These are phyloP conservation scores for Cicer pinnatifidum DNA, from an alignment of 306 rosid species.

Conservation along the genomic window DNA sequence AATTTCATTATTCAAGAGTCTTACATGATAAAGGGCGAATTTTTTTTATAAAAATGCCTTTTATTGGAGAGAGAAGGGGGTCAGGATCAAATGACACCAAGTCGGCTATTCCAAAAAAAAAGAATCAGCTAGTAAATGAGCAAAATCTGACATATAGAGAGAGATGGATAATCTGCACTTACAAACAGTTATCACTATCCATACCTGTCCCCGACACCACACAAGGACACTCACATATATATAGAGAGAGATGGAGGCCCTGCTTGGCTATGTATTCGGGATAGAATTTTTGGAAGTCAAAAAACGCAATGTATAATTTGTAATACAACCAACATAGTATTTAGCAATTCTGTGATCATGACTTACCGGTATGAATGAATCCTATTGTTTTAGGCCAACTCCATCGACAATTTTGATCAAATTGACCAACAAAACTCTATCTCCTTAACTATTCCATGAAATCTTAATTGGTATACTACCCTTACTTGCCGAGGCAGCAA, in stretches of 20 bases:
- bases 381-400: slow-evolving; percentile 2
- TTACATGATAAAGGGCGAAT: too few relatives aligned
- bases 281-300: slow-evolving; percentile 27
- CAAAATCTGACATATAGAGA: too few relatives aligned
- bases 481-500: slow-evolving; percentile 23
- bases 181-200: neutral
- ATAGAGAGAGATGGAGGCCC: neutral
- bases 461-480: neutral
- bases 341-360: slow-evolving; percentile 16
- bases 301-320: slow-evolving; percentile 9
- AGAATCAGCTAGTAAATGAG: too few relatives aligned
- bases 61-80: too few relatives aligned
- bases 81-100: too few relatives aligned
- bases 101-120: too few relatives aligned
- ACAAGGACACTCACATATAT: neutral
- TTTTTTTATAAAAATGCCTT: too few relatives aligned
- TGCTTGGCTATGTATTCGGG: slow-evolving; percentile 4
- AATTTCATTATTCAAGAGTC: too few relatives aligned
- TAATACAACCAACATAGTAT: slow-evolving; percentile 8
- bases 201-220: neutral
- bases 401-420: slow-evolving; percentile 19
- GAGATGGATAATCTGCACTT: neutral
- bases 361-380: slow-evolving; percentile 24
- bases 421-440: slow-evolving; percentile 9
- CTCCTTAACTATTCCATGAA: neutral